A percentile compares a stretch with the other conserved stretches of the same genome.
phyloP scores from a whole-genome alignment of 805 yeast species.

The Kregervanrija fluxuum region DNA sequence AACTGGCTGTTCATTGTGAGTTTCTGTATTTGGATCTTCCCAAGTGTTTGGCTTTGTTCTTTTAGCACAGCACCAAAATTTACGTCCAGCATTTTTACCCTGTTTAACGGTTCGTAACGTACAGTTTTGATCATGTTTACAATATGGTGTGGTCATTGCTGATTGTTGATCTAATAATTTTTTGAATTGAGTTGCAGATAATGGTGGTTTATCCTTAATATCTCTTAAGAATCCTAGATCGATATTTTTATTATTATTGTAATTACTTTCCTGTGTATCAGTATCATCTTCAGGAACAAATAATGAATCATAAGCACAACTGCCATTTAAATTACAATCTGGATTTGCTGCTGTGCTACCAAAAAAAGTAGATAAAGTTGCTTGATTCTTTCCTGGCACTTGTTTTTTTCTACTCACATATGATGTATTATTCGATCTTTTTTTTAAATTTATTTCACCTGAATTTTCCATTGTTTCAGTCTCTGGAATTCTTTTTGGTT shows the following conservation, averaged over 20 bases:
- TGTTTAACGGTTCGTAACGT: slow-evolving; percentile 39
- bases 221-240: background rate
- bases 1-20: slow-evolving; percentile 4
- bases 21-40: slow-evolving; percentile 18
- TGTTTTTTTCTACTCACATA: slow-evolving; percentile 17
- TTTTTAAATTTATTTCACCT: background rate
- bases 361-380: slow-evolving; percentile 3
- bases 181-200: slow-evolving; percentile 17
- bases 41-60: slow-evolving; percentile 22
- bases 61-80: slow-evolving; percentile 48
- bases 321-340: background rate
- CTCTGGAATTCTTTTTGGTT: background rate
- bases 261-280: background rate
- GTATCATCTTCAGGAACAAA: slow-evolving; percentile 10
- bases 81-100: slow-evolving; percentile 37
- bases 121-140: slow-evolving; percentile 43
- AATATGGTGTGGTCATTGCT: slow-evolving; percentile 28
- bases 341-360: background rate
- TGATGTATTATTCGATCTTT: slow-evolving; percentile 1
- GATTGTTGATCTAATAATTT: slow-evolving; percentile 12
- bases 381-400: slow-evolving; percentile 6
- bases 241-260: background rate
- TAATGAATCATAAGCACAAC: slow-evolving; percentile 1
- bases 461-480: background rate
- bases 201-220: background rate